Evolutionary conservation across 257 asterid species (phyloP).

Genomic region (Knoxia roxburghii): DNA sequence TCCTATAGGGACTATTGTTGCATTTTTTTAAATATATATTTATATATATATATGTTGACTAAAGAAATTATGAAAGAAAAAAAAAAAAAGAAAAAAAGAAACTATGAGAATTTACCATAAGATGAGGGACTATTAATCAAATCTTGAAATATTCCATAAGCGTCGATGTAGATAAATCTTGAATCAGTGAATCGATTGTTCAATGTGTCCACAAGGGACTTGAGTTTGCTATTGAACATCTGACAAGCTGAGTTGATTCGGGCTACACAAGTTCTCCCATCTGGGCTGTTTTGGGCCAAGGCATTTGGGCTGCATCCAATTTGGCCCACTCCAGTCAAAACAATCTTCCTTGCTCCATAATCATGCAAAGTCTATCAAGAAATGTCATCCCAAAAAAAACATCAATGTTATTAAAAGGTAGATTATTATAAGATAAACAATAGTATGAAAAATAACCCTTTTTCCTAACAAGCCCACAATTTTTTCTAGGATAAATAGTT

Average conservation of each 20-base stretch:
- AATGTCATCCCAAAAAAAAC: no score
- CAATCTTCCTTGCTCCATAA: slow-evolving; percentile 78
- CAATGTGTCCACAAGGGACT: slow-evolving; percentile 53
- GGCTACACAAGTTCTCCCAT: slow-evolving; percentile 64
- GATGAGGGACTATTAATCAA: slow-evolving; percentile 55
- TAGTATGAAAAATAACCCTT: no score
- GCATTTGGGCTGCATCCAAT: slow-evolving; percentile 97
- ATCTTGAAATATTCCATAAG: slow-evolving; percentile 85
- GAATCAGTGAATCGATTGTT: slow-evolving; percentile 60
- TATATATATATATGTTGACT: no score
- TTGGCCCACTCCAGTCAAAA: slow-evolving; percentile 63
- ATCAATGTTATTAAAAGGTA: no score
- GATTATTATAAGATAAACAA: background rate
- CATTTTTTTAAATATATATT: no score
- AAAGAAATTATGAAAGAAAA: no score
- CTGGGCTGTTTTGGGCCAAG: slow-evolving; percentile 86
- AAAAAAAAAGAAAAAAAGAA: background rate
- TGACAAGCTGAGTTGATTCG: slow-evolving; percentile 66
- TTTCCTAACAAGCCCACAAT: no score
- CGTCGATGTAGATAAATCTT: slow-evolving; percentile 56
- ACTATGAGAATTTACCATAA: slow-evolving; percentile 40
- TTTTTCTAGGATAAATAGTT: no score
- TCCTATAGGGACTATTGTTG: no score
- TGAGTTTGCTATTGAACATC: slow-evolving; percentile 59
- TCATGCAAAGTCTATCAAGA: slow-evolving; percentile 36